Evolutionary conservation across 129 eudicot species (phyloP).

Genomic region (Pulicaria dysenterica): DNA sequence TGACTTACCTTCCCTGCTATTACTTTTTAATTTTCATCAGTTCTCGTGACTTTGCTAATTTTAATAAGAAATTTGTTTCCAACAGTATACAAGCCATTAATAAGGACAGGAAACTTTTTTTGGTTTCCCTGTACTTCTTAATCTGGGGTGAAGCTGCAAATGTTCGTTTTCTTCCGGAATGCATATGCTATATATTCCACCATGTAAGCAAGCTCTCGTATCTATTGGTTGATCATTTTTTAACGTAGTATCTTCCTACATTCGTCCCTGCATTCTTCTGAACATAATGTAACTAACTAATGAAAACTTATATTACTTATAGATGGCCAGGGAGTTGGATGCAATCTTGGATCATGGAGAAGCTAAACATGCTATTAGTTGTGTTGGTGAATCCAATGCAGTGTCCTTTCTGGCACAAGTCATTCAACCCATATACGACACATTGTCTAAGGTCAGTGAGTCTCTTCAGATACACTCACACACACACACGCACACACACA

Average conservation of each 20-base stretch:
- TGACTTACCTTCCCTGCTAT: constrained; percentile 34
- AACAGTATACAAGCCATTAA: constrained; percentile 87
- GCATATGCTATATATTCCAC: constrained; percentile 95
- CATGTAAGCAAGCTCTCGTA: constrained; percentile 60
- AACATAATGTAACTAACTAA: constrained; percentile 5
- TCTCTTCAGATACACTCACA: not conserved
- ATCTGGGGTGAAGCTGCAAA: constrained; percentile 99
- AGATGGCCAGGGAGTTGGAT: constrained; percentile 99
- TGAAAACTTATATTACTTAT: constrained; percentile 10
- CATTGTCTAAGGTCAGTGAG: constrained; percentile 54
- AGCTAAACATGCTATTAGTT: constrained; percentile 67
- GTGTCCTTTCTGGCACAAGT: constrained; percentile 72
- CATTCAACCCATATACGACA: constrained; percentile 63
- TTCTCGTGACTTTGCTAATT: constrained; percentile 20
- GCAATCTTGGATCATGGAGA: constrained; percentile 87
- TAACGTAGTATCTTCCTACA: not conserved
- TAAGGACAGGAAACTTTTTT: constrained; percentile 84
- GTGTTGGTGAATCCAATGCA: constrained; percentile 52
- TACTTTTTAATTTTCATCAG: constrained; percentile 1
- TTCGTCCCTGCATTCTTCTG: not conserved
- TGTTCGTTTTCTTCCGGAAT: constrained; percentile 98
- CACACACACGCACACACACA: too few relatives aligned
- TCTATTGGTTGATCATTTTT: constrained; percentile 19
- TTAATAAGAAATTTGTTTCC: constrained; percentile 19
- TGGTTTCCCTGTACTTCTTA: constrained; percentile 78